Conservation (phyloP, 768 basidiomycete species). For the Rhodotorula kratochvilovae region DNA sequence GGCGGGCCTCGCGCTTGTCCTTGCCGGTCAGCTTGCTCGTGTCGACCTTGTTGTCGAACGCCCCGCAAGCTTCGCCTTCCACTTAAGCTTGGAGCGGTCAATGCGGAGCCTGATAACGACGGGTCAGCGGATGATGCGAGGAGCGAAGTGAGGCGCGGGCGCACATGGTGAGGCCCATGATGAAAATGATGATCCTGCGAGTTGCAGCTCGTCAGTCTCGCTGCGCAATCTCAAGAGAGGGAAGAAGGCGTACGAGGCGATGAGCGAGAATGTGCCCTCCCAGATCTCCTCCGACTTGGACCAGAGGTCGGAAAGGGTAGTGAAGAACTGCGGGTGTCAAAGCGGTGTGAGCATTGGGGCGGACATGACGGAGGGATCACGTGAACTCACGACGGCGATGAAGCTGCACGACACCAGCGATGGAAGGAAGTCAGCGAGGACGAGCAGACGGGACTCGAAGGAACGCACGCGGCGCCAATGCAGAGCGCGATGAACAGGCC, state of each 20-base stretch:
- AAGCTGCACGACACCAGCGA: neutral
- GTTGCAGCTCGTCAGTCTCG: too few species aligned
- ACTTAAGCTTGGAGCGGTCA: conserved; percentile 88
- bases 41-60: conserved; percentile 55
- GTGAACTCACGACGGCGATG: conserved; percentile 24
- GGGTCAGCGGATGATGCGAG: neutral
- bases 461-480: conserved; percentile 86
- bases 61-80: conserved; percentile 81
- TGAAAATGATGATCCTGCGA: conserved; percentile 43
- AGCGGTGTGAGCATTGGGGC: neutral
- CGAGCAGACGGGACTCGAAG: too few species aligned
- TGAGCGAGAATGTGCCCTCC: conserved; percentile 80
- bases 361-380: too few species aligned
- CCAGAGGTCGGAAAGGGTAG: conserved; percentile 79
- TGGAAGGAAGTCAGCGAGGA: conserved; percentile 52
- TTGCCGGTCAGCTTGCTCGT: conserved; percentile 25
- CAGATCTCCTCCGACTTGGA: conserved; percentile 76
- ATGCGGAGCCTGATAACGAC: conserved; percentile 62
- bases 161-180: conserved; percentile 80
- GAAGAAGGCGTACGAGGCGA: conserved; percentile 51
- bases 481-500: conserved; percentile 75
- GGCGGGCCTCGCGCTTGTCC: conserved; percentile 32
- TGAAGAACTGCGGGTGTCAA: conserved; percentile 64
- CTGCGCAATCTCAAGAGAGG: neutral
- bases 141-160: neutral